Conservation (phyloP, 768 basidiomycete genomes). For the Lentinus tigrinus region DNA sequence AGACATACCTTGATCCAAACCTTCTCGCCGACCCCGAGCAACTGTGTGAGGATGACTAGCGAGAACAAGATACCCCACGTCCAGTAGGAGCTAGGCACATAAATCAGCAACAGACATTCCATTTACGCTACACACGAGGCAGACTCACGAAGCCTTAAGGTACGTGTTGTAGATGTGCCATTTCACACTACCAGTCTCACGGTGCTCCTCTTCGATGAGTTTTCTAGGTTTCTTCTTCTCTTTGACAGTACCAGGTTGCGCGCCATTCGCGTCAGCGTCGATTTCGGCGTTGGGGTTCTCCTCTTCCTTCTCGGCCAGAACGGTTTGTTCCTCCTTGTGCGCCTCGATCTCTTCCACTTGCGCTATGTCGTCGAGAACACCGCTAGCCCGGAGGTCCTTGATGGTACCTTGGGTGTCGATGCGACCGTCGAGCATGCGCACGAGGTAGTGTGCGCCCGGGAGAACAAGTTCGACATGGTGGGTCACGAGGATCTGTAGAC, state of each 20-base stretch:
- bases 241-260: conserved; percentile 28
- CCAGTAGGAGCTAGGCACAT: conserved; percentile 55
- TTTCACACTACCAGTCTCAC: conserved; percentile 80
- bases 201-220: conserved; percentile 77
- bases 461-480: conserved; percentile 85
- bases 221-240: conserved; percentile 65
- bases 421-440: conserved; percentile 80
- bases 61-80: conserved; percentile 56
- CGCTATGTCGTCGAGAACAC: conserved; percentile 60
- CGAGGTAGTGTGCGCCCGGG: conserved; percentile 67
- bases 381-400: conserved; percentile 58
- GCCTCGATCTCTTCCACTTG: conserved; percentile 50
- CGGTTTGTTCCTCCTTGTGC: conserved; percentile 41
- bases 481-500: conserved; percentile 63
- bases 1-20: conserved; percentile 68
- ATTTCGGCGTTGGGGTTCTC: conserved; percentile 27
- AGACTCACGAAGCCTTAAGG: conserved; percentile 64
- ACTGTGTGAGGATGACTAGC: conserved; percentile 44
- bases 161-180: conserved; percentile 68
- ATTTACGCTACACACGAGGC: background rate
- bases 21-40: conserved; percentile 59
- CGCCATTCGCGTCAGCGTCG: conserved; percentile 24
- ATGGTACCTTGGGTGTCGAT: conserved; percentile 74
- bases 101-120: background rate
- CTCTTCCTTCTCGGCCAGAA: conserved; percentile 17